Percentiles rank a stretch among this genome's conserved stretches.
These are phyloP conservation scores for Pyrus betulifolia DNA, from an alignment of 306 rosid species.

Conservation along the genomic window DNA sequence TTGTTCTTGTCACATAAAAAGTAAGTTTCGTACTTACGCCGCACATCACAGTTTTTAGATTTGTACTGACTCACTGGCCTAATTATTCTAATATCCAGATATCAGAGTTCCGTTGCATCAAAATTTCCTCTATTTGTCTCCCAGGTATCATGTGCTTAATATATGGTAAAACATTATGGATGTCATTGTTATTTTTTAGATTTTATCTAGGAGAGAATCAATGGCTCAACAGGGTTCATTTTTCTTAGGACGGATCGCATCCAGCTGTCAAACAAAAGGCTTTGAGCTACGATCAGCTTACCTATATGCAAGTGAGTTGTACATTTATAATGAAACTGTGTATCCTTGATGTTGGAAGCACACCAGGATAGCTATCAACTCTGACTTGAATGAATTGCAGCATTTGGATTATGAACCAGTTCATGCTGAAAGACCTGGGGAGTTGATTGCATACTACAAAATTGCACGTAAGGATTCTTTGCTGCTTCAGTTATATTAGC, in stretches of 20 bases:
- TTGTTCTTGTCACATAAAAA: neutral
- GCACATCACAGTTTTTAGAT: constrained; percentile 1
- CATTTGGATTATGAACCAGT: constrained; percentile 74
- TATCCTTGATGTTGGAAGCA: neutral
- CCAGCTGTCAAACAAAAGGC: constrained; percentile 68
- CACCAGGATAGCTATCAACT: neutral
- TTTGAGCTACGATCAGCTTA: constrained; percentile 65
- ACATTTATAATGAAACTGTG: neutral
- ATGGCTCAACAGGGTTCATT: constrained; percentile 12
- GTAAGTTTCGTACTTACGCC: constrained; percentile 25
- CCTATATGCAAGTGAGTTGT: constrained; percentile 79
- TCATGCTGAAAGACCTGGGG: constrained; percentile 76
- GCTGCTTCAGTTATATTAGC: neutral
- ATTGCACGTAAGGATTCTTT: constrained; percentile 61
- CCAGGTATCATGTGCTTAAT: constrained; percentile 53
- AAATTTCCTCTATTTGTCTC: constrained; percentile 86
- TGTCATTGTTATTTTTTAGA: constrained; percentile 9
- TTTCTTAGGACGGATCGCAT: constrained; percentile 70
- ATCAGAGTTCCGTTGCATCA: constrained; percentile 63
- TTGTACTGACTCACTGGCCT: constrained; percentile 20
- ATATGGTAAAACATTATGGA: neutral
- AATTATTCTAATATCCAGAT: constrained; percentile 41
- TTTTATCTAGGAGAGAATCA: constrained; percentile 7
- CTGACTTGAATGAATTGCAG: constrained; percentile 47
- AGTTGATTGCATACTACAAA: constrained; percentile 87